Conservation (phyloP, 306 rosid species). For the Vigna trinervia region DNA sequence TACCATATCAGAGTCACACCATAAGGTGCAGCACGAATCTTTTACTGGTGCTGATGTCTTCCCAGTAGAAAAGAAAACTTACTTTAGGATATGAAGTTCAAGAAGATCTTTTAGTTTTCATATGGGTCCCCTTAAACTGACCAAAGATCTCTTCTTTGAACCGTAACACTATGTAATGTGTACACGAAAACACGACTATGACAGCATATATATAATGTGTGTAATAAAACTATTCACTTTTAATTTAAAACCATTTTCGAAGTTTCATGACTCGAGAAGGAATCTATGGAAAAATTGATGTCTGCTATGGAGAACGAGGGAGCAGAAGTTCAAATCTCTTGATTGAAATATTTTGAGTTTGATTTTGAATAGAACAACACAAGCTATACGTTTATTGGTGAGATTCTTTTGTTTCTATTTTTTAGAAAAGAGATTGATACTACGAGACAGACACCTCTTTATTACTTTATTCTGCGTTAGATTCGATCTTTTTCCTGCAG, state of each 20-base stretch:
- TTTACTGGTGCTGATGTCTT: constrained; percentile 44
- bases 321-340: constrained; percentile 42
- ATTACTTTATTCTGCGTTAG: constrained; percentile 71
- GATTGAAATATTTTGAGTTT: constrained; percentile 41
- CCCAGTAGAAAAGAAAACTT: constrained; percentile 50
- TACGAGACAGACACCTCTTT: constrained; percentile 59
- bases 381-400: constrained; percentile 38
- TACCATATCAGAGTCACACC: not conserved
- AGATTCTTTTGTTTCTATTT: constrained; percentile 16
- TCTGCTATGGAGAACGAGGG: constrained; percentile 49
- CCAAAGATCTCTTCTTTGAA: constrained; percentile 39
- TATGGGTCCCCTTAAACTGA: constrained; percentile 48
- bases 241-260: constrained; percentile 16
- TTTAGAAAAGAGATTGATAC: constrained; percentile 41
- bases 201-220: not conserved
- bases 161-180: constrained; percentile 20
- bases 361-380: constrained; percentile 42
- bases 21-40: constrained; percentile 21
- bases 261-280: not conserved
- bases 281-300: constrained; percentile 11
- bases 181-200: not conserved
- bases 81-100: constrained; percentile 58
- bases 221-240: constrained; percentile 33
- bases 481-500: constrained; percentile 66
- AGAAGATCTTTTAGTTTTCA: constrained; percentile 52